phyloP scores from a whole-genome alignment of 805 yeast genomes.

The Metschnikowia continentalis region DNA sequence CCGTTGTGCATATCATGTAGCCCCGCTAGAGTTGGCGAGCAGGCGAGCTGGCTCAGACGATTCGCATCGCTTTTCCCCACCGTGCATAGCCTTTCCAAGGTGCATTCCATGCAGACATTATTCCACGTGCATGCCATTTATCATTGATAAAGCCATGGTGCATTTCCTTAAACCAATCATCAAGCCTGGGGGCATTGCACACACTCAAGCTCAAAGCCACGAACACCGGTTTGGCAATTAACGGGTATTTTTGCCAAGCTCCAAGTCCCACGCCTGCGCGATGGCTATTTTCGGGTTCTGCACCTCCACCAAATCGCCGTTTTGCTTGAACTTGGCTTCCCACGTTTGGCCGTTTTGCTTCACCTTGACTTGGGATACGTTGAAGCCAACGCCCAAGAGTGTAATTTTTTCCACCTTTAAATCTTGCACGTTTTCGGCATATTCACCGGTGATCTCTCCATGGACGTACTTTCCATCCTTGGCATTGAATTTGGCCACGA shows the following conservation, averaged over 20 bases:
- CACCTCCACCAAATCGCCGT: conserved; percentile 5
- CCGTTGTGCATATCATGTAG: not conserved
- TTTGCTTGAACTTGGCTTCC: conserved; percentile 22
- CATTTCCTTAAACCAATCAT: no score
- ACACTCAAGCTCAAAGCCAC: no score
- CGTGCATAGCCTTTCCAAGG: not conserved
- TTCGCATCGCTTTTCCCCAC: not conserved
- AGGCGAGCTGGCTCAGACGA: no score
- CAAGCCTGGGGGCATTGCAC: no score
- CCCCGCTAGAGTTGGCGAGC: not conserved
- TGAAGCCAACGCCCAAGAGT: conserved; percentile 37
- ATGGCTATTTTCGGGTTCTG: conserved; percentile 8
- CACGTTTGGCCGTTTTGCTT: conserved; percentile 36
- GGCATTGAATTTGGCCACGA: conserved; percentile 37
- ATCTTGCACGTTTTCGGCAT: conserved; percentile 21
- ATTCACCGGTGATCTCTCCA: conserved; percentile 8
- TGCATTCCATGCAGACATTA: not conserved
- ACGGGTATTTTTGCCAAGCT: not conserved
- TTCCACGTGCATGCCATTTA: not conserved
- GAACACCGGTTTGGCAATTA: no score
- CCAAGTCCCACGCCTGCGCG: conserved; percentile 8
- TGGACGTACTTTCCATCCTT: conserved; percentile 3
- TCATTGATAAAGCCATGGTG: no score
- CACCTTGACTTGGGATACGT: conserved; percentile 23
- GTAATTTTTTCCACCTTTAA: conserved; percentile 54